Evolutionary conservation across 805 yeast species (phyloP).

Genomic region (Dipodascus albidus): DNA sequence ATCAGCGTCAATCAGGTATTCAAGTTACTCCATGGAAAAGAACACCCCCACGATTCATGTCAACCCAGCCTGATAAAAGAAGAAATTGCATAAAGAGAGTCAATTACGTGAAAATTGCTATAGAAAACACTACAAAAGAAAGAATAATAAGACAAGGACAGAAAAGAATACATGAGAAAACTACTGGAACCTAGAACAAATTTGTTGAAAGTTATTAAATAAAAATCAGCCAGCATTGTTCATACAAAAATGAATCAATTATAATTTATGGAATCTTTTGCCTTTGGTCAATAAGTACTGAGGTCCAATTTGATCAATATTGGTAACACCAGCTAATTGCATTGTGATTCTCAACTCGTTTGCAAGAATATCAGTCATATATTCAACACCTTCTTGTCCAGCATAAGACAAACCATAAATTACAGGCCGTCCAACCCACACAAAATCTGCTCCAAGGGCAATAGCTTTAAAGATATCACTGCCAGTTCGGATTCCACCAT

Average conservation of each 20-base stretch:
- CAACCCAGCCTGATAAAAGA: not conserved
- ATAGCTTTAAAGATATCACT: slow-evolving; percentile 56
- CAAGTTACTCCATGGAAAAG: not conserved
- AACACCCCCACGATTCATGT: not conserved
- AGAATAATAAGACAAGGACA: not conserved
- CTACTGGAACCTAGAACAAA: no score
- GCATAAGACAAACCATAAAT: slow-evolving; percentile 54
- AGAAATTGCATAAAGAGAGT: not conserved
- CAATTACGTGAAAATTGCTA: not conserved
- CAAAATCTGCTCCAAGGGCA: slow-evolving; percentile 57
- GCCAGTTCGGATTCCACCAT: slow-evolving; percentile 63
- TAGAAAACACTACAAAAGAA: not conserved
- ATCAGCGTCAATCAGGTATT: no score
- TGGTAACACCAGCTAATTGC: slow-evolving; percentile 17
- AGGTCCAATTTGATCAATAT: slow-evolving; percentile 10
- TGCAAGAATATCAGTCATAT: slow-evolving; percentile 15
- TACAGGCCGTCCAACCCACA: slow-evolving; percentile 58
- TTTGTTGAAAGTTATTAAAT: no score
- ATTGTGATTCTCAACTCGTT: slow-evolving; percentile 17
- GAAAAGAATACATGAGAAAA: no score
- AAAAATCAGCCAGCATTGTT: no score
- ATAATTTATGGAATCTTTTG: slow-evolving; percentile 7
- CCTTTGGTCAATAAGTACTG: slow-evolving; percentile 11
- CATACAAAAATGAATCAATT: no score
- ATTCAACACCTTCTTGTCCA: slow-evolving; percentile 54